A percentile compares a stretch with the other conserved stretches of the same genome.
These are phyloP conservation scores for Coprinopsis sp. DNA, from an alignment of 768 basidiomycete genomes.

Conservation along the genomic window DNA sequence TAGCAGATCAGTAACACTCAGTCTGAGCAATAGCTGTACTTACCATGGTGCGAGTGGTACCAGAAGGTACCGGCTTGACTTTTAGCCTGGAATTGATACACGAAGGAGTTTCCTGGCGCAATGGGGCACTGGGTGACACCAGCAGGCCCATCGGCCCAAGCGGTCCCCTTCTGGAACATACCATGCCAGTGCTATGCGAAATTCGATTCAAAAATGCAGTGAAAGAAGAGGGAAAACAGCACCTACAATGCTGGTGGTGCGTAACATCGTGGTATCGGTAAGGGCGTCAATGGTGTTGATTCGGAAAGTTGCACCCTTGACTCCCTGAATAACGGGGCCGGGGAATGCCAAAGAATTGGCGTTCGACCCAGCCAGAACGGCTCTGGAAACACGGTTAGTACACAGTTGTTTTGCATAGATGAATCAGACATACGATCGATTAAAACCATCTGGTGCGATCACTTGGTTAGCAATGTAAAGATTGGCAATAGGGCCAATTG, in stretches of 20 bases:
- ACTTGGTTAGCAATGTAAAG: constrained; percentile 18
- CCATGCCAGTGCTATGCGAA: constrained; percentile 18
- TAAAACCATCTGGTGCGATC: constrained; percentile 20
- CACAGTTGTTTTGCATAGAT: background rate
- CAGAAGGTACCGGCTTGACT: constrained; percentile 29
- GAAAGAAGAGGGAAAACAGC: background rate
- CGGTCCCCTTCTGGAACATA: constrained; percentile 18
- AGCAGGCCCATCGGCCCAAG: constrained; percentile 23
- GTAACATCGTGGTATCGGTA: constrained; percentile 32
- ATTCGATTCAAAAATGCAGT: background rate
- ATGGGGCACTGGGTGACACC: constrained; percentile 29
- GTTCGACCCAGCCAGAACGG: constrained; percentile 3
- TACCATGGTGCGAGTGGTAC: constrained; percentile 20
- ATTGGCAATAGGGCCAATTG: constrained; percentile 11
- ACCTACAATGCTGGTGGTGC: constrained; percentile 23
- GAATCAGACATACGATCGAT: constrained; percentile 6
- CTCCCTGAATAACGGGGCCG: constrained; percentile 9
- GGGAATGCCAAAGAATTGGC: constrained; percentile 1
- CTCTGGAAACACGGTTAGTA: background rate
- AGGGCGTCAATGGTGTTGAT: constrained; percentile 45
- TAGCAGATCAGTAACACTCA: background rate
- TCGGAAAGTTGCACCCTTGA: constrained; percentile 19
- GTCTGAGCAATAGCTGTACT: background rate
- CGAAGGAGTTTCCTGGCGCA: constrained; percentile 23
- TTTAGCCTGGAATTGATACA: constrained; percentile 23